Evolutionary conservation across 2,329 filamentous ascomycete genomes (phyloP).

Genomic region (Monilinia vaccinii-corymbosi): DNA sequence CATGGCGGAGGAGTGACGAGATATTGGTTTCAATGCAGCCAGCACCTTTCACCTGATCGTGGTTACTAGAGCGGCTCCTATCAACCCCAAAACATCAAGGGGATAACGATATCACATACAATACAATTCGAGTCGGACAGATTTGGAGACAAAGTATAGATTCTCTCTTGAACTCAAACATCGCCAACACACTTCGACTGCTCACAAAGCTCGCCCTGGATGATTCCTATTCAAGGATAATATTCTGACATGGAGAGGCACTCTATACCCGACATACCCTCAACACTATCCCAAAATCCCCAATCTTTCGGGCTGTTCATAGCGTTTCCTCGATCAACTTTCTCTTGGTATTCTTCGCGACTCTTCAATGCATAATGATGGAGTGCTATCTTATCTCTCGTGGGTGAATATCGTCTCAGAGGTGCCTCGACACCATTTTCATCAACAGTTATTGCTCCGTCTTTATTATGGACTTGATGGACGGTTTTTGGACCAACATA

Average conservation of each 20-base stretch:
- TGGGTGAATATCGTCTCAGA: conserved; percentile 23
- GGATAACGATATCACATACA: neutral
- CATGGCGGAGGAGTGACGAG: neutral
- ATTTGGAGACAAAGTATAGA: neutral
- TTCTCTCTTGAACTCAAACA: neutral
- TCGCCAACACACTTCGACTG: neutral
- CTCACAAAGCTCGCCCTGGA: neutral
- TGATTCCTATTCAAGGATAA: conserved; percentile 13
- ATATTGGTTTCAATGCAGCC: neutral
- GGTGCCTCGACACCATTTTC: conserved; percentile 22
- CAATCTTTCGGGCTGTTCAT: conserved; percentile 24
- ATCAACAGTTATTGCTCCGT: conserved; percentile 20
- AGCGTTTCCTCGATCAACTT: conserved; percentile 24
- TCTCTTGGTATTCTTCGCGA: conserved; percentile 28
- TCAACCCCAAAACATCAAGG: neutral
- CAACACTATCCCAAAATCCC: conserved; percentile 26
- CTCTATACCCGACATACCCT: conserved; percentile 19
- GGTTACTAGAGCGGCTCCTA: neutral
- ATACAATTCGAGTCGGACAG: neutral
- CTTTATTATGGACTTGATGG: conserved; percentile 20
- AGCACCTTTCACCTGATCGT: neutral
- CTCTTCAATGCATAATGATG: conserved; percentile 31
- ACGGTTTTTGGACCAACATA: neutral
- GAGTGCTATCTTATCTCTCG: conserved; percentile 26
- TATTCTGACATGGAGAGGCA: conserved; percentile 26